Percentiles rank a stretch among this genome's conserved stretches.
Evolutionary conservation across 2,329 filamentous ascomycete genomes (phyloP).

Genomic region (Graphium sp.): DNA sequence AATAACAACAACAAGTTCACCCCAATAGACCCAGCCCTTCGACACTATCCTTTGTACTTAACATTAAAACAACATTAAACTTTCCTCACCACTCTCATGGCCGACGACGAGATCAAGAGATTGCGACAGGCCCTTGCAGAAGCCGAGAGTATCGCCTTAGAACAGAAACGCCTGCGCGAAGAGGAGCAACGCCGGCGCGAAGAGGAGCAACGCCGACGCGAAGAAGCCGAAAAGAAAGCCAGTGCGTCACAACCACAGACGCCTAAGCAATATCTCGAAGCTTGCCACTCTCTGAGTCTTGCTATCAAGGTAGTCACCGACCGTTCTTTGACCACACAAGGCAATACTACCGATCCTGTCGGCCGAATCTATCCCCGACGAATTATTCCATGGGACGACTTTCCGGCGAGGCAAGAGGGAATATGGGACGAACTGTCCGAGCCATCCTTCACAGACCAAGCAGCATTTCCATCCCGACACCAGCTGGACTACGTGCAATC

Average conservation of each 20-base stretch:
- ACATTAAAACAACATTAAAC: too few species aligned
- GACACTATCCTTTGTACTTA: too few species aligned
- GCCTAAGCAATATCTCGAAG: slow-evolving; percentile 14
- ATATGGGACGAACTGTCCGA: slow-evolving; percentile 13
- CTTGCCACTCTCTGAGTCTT: slow-evolving; percentile 14
- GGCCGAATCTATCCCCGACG: slow-evolving; percentile 15
- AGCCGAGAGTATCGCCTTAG: too few species aligned
- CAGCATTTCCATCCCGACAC: slow-evolving; percentile 13
- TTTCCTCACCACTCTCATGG: too few species aligned
- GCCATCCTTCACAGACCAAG: slow-evolving; percentile 11
- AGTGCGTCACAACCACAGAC: slow-evolving; percentile 8
- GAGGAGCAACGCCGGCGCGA: slow-evolving; percentile 9
- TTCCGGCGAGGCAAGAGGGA: slow-evolving; percentile 12
- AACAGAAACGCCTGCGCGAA: slow-evolving; percentile 2
- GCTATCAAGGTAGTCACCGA: slow-evolving; percentile 14
- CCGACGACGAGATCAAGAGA: too few species aligned
- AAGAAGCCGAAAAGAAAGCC: slow-evolving; percentile 9
- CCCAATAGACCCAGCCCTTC: too few species aligned
- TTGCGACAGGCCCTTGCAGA: too few species aligned
- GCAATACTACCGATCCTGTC: slow-evolving; percentile 14
- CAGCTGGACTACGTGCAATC: slow-evolving; percentile 16
- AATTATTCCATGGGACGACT: slow-evolving; percentile 18
- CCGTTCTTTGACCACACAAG: slow-evolving; percentile 14
- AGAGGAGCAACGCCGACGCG: slow-evolving; percentile 10
- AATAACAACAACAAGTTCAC: too few species aligned